phyloP scores from a whole-genome alignment of 169 alveolate species.

The Plasmodium vivax region DNA sequence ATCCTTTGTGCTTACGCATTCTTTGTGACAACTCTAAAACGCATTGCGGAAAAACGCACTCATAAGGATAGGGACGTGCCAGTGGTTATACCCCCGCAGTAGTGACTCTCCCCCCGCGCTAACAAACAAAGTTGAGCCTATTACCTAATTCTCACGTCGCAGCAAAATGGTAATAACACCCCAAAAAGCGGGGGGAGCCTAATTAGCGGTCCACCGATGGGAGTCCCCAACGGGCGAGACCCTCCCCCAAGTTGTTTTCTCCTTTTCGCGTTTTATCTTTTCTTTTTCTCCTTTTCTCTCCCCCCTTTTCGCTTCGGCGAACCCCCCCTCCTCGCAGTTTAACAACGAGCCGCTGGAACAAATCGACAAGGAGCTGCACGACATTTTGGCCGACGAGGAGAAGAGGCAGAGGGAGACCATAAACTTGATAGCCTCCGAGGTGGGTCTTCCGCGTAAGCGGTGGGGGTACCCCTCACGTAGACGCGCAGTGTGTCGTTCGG shows the following conservation, averaged over 20 bases:
- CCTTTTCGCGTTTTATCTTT: neutral
- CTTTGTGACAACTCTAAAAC: neutral
- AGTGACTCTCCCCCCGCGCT: neutral
- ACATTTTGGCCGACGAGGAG: slow-evolving; percentile 84
- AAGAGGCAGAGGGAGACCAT: slow-evolving; percentile 85
- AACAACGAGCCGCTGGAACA: slow-evolving; percentile 75
- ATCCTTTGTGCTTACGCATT: neutral
- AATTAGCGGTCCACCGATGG: neutral
- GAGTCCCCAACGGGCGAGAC: neutral
- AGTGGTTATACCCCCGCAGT: neutral
- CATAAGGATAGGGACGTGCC: neutral
- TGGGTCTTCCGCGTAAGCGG: neutral
- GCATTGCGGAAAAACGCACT: neutral
- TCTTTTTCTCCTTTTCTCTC: neutral
- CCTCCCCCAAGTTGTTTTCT: neutral
- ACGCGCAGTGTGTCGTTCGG: neutral
- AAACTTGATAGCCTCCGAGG: slow-evolving; percentile 90
- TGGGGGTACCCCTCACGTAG: neutral
- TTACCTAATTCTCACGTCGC: neutral
- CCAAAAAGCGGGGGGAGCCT: neutral
- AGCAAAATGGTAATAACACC: neutral
- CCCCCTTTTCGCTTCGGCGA: neutral
- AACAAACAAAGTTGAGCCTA: neutral
- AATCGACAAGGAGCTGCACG: slow-evolving; percentile 87
- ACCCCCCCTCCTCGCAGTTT: slow-evolving; percentile 1